Percentiles rank a stretch among this genome's conserved stretches.
These are phyloP conservation scores for Leishmania amazonensis DNA, from an alignment of 208 protist genomes.

Conservation along the genomic window DNA sequence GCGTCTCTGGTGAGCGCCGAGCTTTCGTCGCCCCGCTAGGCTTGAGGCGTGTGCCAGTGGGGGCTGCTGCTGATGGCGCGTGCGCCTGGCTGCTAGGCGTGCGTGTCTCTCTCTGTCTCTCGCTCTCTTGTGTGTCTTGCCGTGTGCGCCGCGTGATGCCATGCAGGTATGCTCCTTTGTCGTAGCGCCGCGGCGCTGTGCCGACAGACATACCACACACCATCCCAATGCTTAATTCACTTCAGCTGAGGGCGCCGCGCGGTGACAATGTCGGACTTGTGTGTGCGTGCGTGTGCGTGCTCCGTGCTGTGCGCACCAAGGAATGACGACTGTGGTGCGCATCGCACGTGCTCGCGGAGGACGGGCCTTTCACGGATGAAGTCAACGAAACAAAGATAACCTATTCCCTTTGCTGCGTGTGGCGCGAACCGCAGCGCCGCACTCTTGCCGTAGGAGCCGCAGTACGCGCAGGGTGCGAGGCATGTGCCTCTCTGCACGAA, in stretches of 20 bases:
- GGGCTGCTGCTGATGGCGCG: neutral
- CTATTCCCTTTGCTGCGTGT: too few species aligned
- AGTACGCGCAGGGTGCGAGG: neutral
- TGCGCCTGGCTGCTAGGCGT: neutral
- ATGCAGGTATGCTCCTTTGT: conserved; percentile 40
- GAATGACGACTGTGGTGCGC: neutral
- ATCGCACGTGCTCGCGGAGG: neutral
- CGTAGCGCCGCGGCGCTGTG: conserved; percentile 19
- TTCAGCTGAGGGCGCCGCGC: conserved; percentile 3
- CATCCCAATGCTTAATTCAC: conserved; percentile 35
- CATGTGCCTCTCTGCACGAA: too few species aligned
- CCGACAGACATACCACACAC: conserved; percentile 25
- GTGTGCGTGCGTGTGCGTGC: neutral
- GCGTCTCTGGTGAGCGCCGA: conserved; percentile 8
- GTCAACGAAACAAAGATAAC: neutral
- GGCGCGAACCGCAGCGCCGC: neutral
- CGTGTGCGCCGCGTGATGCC: conserved; percentile 17
- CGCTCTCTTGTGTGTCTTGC: neutral
- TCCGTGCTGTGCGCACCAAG: neutral
- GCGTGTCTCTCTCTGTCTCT: too few species aligned
- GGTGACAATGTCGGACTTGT: neutral
- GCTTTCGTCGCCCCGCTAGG: conserved; percentile 21
- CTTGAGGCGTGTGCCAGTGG: neutral
- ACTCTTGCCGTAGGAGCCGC: neutral
- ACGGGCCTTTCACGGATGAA: neutral